phyloP scores from a whole-genome alignment of 1,284 basidiomycete species.

The Xerocomus minutiporus region DNA sequence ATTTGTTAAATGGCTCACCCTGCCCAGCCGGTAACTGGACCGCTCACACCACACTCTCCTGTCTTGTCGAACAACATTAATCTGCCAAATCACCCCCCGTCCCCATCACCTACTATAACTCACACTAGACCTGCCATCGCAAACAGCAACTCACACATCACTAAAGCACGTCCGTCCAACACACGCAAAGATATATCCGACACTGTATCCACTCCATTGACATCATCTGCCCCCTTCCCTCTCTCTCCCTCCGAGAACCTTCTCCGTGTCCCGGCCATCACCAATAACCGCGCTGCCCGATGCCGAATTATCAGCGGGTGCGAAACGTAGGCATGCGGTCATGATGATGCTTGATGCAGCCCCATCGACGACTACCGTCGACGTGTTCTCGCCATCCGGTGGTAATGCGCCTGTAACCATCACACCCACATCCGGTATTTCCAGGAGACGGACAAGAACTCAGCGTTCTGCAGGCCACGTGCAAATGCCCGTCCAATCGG shows the following conservation, averaged over 20 bases:
- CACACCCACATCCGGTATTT: constrained; percentile 21
- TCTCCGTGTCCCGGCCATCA: constrained; percentile 20
- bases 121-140: constrained; percentile 22
- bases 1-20: constrained; percentile 3
- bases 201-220: constrained; percentile 8
- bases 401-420: constrained; percentile 13
- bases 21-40: constrained; percentile 14
- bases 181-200: constrained; percentile 30
- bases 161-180: constrained; percentile 23
- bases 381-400: constrained; percentile 24
- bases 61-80: constrained; percentile 20
- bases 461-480: constrained; percentile 34
- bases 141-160: constrained; percentile 21
- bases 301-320: constrained; percentile 35
- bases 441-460: constrained; percentile 44
- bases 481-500: constrained; percentile 36
- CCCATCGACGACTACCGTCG: constrained; percentile 27
- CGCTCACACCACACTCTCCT: constrained; percentile 30
- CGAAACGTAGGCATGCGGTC: constrained; percentile 53
- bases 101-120: constrained; percentile 36
- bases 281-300: constrained; percentile 21
- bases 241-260: constrained; percentile 27
- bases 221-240: constrained; percentile 16
- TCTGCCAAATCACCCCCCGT: constrained; percentile 21
- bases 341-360: constrained; percentile 59